Evolutionary conservation across 192 early-diverging fungal genomes (phyloP).

Genomic region (Radiomyces spectabilis): DNA sequence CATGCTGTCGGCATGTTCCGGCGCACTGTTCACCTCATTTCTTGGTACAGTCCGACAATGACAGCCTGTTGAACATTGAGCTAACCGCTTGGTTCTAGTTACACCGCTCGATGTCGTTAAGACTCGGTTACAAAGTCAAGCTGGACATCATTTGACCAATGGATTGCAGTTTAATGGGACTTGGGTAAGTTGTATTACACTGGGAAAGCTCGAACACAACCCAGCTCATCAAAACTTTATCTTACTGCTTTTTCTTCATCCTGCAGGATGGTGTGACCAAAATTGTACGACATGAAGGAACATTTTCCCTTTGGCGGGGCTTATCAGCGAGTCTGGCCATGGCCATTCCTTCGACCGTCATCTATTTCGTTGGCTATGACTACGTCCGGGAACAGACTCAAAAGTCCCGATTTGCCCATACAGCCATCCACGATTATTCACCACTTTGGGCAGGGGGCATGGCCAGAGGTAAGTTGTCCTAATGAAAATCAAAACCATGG

Average conservation of each 20-base stretch:
- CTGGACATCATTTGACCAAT: no score
- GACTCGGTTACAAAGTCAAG: no score
- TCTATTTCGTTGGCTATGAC: slow-evolving; percentile 97
- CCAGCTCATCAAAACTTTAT: no score
- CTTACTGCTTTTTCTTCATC: not conserved
- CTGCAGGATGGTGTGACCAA: slow-evolving; percentile 66
- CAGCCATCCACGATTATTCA: slow-evolving; percentile 12
- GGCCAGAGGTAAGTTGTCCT: slow-evolving; percentile 42
- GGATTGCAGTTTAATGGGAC: no score
- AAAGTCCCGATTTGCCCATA: not conserved
- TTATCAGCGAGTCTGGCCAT: slow-evolving; percentile 83
- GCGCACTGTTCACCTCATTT: no score
- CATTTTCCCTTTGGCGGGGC: slow-evolving; percentile 75
- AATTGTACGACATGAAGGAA: slow-evolving; percentile 76
- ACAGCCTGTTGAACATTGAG: no score
- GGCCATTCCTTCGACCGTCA: slow-evolving; percentile 85
- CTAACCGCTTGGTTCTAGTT: no score
- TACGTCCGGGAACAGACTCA: slow-evolving; percentile 54
- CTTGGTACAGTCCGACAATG: no score
- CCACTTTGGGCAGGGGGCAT: slow-evolving; percentile 57
- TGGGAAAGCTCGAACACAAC: no score
- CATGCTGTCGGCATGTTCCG: no score
- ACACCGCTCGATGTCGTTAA: no score
- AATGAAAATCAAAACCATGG: not conserved
- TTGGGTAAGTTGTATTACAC: no score